Conservation (phyloP, 2,329 filamentous ascomycete species). For the Magnaporthiopsis incrustans region DNA sequence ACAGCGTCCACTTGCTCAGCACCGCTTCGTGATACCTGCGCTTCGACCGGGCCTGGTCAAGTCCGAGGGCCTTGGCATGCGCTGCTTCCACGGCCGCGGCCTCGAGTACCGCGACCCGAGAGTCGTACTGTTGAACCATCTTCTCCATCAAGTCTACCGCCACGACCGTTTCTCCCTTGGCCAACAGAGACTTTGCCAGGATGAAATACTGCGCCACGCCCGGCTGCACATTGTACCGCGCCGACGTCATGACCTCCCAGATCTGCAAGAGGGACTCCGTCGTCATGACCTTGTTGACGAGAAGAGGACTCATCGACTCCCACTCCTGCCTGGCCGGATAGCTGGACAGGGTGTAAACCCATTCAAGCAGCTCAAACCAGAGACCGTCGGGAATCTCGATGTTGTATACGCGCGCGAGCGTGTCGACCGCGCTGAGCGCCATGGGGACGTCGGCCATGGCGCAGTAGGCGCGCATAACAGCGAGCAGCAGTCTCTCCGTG, state of each 20-base stretch:
- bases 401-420: conserved; percentile 50
- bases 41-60: conserved; percentile 11
- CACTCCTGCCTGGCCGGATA: conserved; percentile 30
- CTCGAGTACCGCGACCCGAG: conserved; percentile 15
- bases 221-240: conserved; percentile 49
- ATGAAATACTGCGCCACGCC: conserved; percentile 47
- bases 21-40: conserved; percentile 19
- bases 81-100: conserved; percentile 17
- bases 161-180: conserved; percentile 8
- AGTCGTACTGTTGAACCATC: conserved; percentile 20
- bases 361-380: conserved; percentile 62
- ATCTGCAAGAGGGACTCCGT: conserved; percentile 39
- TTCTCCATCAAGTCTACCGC: conserved; percentile 21
- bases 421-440: conserved; percentile 53
- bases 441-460: conserved; percentile 53
- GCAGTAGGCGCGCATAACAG: conserved; percentile 63
- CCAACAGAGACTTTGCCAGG: conserved; percentile 30
- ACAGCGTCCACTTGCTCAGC: conserved; percentile 22
- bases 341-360: conserved; percentile 51
- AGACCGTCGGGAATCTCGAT: conserved; percentile 47
- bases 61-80: conserved; percentile 17
- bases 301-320: conserved; percentile 18
- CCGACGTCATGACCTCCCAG: conserved; percentile 50
- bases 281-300: conserved; percentile 25
- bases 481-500: conserved; percentile 48